phyloP scores from a whole-genome alignment of 169 alveolate species.

The Theileria sp. region DNA sequence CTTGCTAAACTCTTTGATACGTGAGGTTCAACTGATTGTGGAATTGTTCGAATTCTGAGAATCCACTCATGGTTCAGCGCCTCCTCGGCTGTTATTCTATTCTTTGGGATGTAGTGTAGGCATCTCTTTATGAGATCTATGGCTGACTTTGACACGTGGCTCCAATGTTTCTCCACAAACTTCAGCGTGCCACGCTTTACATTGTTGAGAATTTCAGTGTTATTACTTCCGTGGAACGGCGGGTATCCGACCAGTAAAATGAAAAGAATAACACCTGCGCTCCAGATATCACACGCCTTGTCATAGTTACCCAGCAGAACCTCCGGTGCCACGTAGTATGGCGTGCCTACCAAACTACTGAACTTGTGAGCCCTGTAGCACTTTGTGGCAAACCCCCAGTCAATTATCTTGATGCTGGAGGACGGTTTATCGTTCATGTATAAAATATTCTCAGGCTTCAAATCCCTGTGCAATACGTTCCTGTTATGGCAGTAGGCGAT shows the following conservation, averaged over 20 bases:
- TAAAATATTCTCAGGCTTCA: slow-evolving; percentile 95
- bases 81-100: slow-evolving; percentile 85
- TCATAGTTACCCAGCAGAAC: slow-evolving; percentile 89
- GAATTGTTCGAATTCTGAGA: slow-evolving; percentile 42
- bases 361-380: slow-evolving; percentile 84
- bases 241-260: slow-evolving; percentile 77
- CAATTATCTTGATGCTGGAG: slow-evolving; percentile 89
- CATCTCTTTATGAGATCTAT: slow-evolving; percentile 83
- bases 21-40: slow-evolving; percentile 57
- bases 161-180: slow-evolving; percentile 88
- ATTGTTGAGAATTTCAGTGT: slow-evolving; percentile 79
- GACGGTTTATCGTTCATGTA: slow-evolving; percentile 82
- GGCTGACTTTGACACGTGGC: slow-evolving; percentile 83
- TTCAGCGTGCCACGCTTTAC: slow-evolving; percentile 84
- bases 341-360: slow-evolving; percentile 88
- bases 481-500: slow-evolving; percentile 89
- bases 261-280: slow-evolving; percentile 88
- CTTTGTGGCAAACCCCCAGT: slow-evolving; percentile 90
- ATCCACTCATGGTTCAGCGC: slow-evolving; percentile 92
- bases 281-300: slow-evolving; percentile 92
- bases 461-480: slow-evolving; percentile 92
- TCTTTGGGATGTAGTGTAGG: slow-evolving; percentile 82
- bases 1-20: slow-evolving; percentile 73
- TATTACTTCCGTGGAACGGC: slow-evolving; percentile 86
- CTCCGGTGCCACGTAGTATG: slow-evolving; percentile 96